Evolutionary conservation across 2,329 filamentous ascomycete species (phyloP).

Genomic region (Aureobasidium sp.): DNA sequence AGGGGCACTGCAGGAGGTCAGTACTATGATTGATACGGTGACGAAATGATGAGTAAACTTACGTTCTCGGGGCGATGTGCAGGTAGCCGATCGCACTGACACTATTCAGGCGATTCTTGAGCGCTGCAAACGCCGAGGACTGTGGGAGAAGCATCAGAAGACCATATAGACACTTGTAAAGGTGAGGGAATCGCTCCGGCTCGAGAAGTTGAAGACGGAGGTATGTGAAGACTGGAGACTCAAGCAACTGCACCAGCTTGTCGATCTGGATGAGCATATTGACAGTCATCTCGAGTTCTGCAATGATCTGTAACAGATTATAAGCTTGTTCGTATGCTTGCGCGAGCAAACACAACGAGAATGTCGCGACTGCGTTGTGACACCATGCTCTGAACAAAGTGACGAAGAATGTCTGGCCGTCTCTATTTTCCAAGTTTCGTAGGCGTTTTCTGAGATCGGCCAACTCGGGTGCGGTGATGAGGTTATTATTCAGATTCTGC

Average conservation of each 20-base stretch:
- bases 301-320: constrained; percentile 94
- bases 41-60: constrained; percentile 31
- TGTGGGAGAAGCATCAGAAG: constrained; percentile 98
- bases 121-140: constrained; percentile 94
- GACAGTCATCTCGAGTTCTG: constrained; percentile 98
- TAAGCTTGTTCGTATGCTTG: constrained; percentile 99
- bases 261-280: constrained; percentile 99
- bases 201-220: constrained; percentile 95
- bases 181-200: constrained; percentile 92
- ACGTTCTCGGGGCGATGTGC: constrained; percentile 81
- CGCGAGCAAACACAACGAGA: constrained; percentile 93
- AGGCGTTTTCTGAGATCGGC: constrained; percentile 91
- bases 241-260: constrained; percentile 95
- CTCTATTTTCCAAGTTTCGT: constrained; percentile 90
- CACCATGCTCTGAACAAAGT: constrained; percentile 97
- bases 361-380: constrained; percentile 97
- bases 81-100: constrained; percentile 98
- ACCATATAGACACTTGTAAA: constrained; percentile 94
- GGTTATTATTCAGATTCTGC: constrained; percentile 98
- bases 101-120: constrained; percentile 97
- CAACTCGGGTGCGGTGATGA: constrained; percentile 96
- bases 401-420: constrained; percentile 96
- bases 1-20: constrained; percentile 27
- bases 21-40: constrained; percentile 23
- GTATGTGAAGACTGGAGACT: constrained; percentile 98